Percentiles rank a stretch among this genome's conserved stretches.
Evolutionary conservation across 2,329 filamentous ascomycete species (phyloP).

Genomic region (Penicillium sp.): DNA sequence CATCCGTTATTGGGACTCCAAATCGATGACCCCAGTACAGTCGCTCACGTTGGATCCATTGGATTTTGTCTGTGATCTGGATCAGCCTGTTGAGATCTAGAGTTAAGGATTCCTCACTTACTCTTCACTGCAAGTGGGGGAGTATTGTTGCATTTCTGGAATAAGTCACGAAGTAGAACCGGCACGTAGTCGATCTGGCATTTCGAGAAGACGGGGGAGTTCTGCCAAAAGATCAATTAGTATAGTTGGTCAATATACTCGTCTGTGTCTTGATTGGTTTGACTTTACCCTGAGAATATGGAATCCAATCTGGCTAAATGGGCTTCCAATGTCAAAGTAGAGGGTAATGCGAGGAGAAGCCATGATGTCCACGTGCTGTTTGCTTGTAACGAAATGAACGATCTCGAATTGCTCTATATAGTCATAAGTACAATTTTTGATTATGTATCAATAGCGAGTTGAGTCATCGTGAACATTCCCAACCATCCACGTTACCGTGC

Average conservation of each 20-base stretch:
- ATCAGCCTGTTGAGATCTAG: neutral
- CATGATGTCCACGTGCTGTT: conserved; percentile 1
- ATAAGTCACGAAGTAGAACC: conserved; percentile 12
- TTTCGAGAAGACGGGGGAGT: conserved; percentile 12
- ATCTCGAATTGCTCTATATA: neutral
- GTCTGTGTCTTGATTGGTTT: neutral
- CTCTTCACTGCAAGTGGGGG: conserved; percentile 15
- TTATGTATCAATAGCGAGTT: conserved; percentile 3
- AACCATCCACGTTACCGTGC: neutral
- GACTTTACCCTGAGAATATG: conserved; percentile 11
- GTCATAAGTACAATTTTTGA: neutral
- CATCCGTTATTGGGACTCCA: conserved; percentile 9
- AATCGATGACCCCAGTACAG: conserved; percentile 17
- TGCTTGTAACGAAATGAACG: neutral
- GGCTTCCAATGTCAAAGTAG: conserved; percentile 16
- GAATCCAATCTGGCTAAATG: conserved; percentile 17
- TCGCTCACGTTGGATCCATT: conserved; percentile 17
- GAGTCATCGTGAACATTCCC: neutral
- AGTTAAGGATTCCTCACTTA: neutral
- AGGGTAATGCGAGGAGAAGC: conserved; percentile 6
- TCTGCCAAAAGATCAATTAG: conserved; percentile 1
- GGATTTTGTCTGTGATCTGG: conserved; percentile 9
- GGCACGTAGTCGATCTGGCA: conserved; percentile 17
- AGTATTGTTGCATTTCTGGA: conserved; percentile 15
- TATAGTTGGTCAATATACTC: neutral